Evolutionary conservation across 192 early-diverging fungal genomes (phyloP), one percentile per base, ranked within the genome.

Genomic region (Endogone sp.): DNA sequence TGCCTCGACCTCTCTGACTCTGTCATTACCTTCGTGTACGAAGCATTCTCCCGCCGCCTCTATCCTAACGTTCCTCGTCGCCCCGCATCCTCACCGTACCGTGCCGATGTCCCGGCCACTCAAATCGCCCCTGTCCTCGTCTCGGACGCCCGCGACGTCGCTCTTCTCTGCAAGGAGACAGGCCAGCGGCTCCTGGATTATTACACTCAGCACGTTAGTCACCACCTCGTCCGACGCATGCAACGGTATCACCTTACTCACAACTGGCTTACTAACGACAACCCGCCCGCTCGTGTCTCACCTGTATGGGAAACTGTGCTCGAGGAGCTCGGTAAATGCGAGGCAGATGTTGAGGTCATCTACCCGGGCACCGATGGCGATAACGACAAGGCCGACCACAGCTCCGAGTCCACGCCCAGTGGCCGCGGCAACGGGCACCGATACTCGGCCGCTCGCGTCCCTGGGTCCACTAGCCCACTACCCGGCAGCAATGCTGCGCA

Each of bases 1-100:
- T 69, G 68, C 67, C 75, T 72, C 23, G 73, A 81, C 37, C 64
- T 81, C n/a, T 64, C 72, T 4, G 79, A 81, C 28, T 49, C 64
- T 58, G 63, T 60, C 6, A 56, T 78, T 10, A 29, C 37, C 8
- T 66, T 69, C 37, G 62, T 67, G 13, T 79, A 71, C 59, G 58
- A 24, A 44, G 37, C 55, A 21, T 71, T 21, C 65, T 69, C 61
- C 29, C 54, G 26, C 9, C 13, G 13, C 49, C 55, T 63, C 30
- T 71, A 29, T 25, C 32, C 29, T 29, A 20, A 62, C 9, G 8
- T 13, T 28, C 26, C 37, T 29, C 29, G 49, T 6, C 44, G 60
- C 29, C 61, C 16, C n/a, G 30, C 59, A 63, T 11, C 37, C 37
- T 49, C 37, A n/a, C n/a, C n/a, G 37, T 49, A 49, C 37, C 37